Evolutionary conservation across 116 monocot genomes (phyloP), one percentile per base, ranked within the genome.

Genomic region (Posidonia oceanica): DNA sequence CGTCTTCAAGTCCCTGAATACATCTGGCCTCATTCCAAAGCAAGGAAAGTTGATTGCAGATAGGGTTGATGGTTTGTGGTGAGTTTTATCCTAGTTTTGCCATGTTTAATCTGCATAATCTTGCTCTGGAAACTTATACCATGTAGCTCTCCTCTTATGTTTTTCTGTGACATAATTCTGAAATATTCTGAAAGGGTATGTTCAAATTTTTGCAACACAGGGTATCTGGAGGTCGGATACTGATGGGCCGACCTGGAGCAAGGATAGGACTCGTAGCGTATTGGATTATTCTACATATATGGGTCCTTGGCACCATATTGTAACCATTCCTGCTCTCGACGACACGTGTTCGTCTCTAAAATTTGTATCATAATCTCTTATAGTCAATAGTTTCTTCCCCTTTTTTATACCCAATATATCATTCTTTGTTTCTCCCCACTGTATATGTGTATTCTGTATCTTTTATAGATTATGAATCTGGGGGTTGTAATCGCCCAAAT

Each of bases 41-140:
- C 86, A 88, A 76, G 96, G 88, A 54, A 96, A 88, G 76, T 63
- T 82, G 67, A 61, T 96, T 62, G 96, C 96, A 52, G 96, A 96
- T 74, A 79, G 80, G 64, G 81, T 91, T 77, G 96, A 96, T 88
- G 76, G 86, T 65, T 76, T 91, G 55, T 96, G 91, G 96, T 96
- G 75, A 81, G 91, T 65, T 17, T 15, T 14, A n/a, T 39, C 3
- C 53, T 36, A 16, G 36, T 67, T 48, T 41, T 38, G 4, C 44
- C 36, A 12, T 58, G 4, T 36, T 39, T n/a, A 3, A 20, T 6
- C 53, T 69, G 52, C 17, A 20, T 4, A 58, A 18, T 7, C 58
- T 58, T 58, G 17, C 6, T 4, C 58, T 58, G 21, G 21, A 6
- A 18, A 20, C 21, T 2, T 58, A 2, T 58, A n/a, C n/a, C 29